phyloP scores from a whole-genome alignment of 768 basidiomycete species.

The Pisolithus marmoratus region DNA sequence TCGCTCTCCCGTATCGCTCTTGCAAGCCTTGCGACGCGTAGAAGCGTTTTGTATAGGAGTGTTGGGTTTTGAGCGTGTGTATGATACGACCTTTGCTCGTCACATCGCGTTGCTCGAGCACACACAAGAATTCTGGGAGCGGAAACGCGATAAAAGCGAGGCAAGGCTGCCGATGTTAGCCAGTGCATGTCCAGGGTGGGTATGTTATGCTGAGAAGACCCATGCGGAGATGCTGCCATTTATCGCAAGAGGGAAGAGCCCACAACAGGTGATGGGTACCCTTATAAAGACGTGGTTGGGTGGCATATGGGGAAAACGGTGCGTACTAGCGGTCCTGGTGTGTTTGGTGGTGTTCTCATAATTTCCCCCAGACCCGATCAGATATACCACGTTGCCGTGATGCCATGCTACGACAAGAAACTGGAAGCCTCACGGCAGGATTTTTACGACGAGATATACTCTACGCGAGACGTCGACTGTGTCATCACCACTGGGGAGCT shows the following conservation, averaged over 20 bases:
- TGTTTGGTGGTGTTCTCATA: conserved; percentile 1
- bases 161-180: conserved; percentile 80
- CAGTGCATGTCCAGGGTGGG: conserved; percentile 98
- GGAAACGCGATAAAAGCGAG: conserved; percentile 35
- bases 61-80: conserved; percentile 77
- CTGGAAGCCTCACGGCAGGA: conserved; percentile 94
- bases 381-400: conserved; percentile 94
- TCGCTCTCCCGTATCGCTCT: conserved; percentile 40
- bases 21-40: conserved; percentile 64
- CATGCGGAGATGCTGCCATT: conserved; percentile 92
- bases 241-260: conserved; percentile 82
- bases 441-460: conserved; percentile 77
- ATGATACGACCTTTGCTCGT: conserved; percentile 93
- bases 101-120: conserved; percentile 83
- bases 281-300: conserved; percentile 89
- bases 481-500: conserved; percentile 97
- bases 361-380: conserved; percentile 58
- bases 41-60: conserved; percentile 60
- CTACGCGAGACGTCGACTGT: conserved; percentile 92
- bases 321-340: conserved; percentile 26
- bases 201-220: conserved; percentile 98
- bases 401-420: conserved; percentile 99
- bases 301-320: conserved; percentile 60
- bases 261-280: conserved; percentile 91
- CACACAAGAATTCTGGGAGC: conserved; percentile 72